phyloP scores from a whole-genome alignment of 1,284 basidiomycete species.

The Caloboletus firmus region DNA sequence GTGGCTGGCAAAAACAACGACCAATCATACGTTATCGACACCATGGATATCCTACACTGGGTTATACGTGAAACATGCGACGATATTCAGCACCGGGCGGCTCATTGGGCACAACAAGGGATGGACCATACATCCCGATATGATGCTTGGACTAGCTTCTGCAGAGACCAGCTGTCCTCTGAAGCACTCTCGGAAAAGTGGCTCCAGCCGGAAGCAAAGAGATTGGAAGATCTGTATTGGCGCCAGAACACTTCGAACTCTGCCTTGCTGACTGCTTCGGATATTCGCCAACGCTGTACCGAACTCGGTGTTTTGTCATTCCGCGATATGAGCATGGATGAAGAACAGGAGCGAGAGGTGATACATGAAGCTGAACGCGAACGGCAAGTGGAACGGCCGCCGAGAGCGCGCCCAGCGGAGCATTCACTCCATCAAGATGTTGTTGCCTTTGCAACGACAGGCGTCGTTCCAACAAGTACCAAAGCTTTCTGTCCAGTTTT shows the following conservation, averaged over 20 bases:
- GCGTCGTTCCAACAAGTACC: slow-evolving; percentile 9
- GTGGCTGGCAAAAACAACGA: slow-evolving; percentile 8
- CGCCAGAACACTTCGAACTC: not conserved
- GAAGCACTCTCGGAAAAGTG: slow-evolving; percentile 32
- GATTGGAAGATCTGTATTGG: slow-evolving; percentile 41
- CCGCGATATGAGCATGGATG: slow-evolving; percentile 33
- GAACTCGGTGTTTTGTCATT: slow-evolving; percentile 31
- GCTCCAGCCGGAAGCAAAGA: slow-evolving; percentile 42
- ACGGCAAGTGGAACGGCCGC: slow-evolving; percentile 39
- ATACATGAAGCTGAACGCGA: slow-evolving; percentile 45
- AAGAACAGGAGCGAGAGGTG: slow-evolving; percentile 54
- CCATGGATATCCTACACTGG: slow-evolving; percentile 46
- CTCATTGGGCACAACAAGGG: slow-evolving; percentile 52
- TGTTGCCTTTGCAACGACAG: slow-evolving; percentile 24
- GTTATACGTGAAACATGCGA: slow-evolving; percentile 46
- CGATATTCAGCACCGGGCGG: slow-evolving; percentile 41
- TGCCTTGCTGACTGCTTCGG: slow-evolving; percentile 10
- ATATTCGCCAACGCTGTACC: slow-evolving; percentile 30
- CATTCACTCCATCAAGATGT: slow-evolving; percentile 30
- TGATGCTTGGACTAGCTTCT: slow-evolving; percentile 33
- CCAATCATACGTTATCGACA: slow-evolving; percentile 12
- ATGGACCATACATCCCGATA: slow-evolving; percentile 40
- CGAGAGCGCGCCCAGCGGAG: slow-evolving; percentile 16
- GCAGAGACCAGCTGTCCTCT: not conserved
- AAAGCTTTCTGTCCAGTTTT: slow-evolving; percentile 15